Base-by-base conservation (phyloP, 768 basidiomycete species). In the Termitomyces sp. region DNA sequence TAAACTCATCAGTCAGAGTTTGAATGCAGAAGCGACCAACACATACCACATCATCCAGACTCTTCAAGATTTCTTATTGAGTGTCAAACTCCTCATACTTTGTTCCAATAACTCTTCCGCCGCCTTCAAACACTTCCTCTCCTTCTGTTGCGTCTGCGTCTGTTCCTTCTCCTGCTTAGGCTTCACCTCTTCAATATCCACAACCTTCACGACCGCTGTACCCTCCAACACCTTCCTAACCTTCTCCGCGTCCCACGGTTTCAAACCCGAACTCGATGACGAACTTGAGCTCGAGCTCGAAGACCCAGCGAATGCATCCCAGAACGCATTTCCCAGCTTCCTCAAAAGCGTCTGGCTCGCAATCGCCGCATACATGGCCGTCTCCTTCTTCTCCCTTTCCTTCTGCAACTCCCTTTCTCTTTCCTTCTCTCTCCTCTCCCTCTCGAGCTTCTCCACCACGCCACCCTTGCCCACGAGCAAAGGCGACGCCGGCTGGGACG, bases 281-380 rank as follows among this genome's bases (percentile, higher is more conserved):
- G 37, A 53, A 36, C 51, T 18, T 34, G 68, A 39, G 1, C 65
- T 12, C 31, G 72, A 60, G 4, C 68, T 57, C 18, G 73, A 67
- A 4, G 70, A 58, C 0, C 86, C 87, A n/a, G 86, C 80, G 72
- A 95, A 95, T 16, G 93, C 93, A 62, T 93, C 91, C 89, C 92
- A 91, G 75, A 95, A 94, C 46, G 92, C 90, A 22, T 76, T 70
- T 5, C 89, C 86, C 34, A 95, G 78, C 67, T 85, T 86, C 66
- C 76, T 74, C 54, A 90, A 63, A 33, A 95, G 73, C 0, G 93
- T 94, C 73, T 92, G 87, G 48, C 84, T 83, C 9, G 91, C 92
- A 61, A 92, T 76, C n/a, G 83, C 81, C 12, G 91, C 92, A 18
- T 86, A 75, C 66, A 86, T 75, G 7, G 83, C 84, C 15, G 80